phyloP scores from a whole-genome alignment of 75 land plant species.

The Sequoia sempervirens region DNA sequence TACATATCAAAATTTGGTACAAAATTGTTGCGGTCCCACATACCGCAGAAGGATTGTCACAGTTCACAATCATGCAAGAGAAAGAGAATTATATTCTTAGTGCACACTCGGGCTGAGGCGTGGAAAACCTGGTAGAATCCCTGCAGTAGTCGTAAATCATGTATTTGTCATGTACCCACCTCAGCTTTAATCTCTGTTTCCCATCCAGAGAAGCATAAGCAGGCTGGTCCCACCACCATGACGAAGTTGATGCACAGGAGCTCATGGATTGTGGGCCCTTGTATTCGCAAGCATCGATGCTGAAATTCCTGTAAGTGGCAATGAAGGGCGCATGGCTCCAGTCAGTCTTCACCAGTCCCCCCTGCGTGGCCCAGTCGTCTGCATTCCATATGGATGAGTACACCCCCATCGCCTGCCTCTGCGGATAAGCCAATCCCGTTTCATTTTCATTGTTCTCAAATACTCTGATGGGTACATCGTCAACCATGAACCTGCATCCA shows the following conservation, averaged over 20 bases:
- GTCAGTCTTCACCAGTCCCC: too few species aligned
- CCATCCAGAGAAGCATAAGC: background rate
- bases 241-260: background rate
- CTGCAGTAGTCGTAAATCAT: conserved; percentile 66
- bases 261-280: background rate
- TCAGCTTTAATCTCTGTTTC: background rate
- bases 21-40: too few species aligned
- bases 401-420: conserved; percentile 26
- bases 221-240: background rate
- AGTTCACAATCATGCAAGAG: too few species aligned
- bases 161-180: conserved; percentile 38
- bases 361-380: too few species aligned
- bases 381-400: conserved; percentile 34
- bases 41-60: too few species aligned
- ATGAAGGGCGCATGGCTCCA: too few species aligned
- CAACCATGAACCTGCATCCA: background rate
- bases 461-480: conserved; percentile 8
- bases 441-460: conserved; percentile 27
- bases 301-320: background rate
- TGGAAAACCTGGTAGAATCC: conserved; percentile 36
- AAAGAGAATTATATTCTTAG: too few species aligned
- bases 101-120: conserved; percentile 28
- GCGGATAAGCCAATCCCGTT: conserved; percentile 27
- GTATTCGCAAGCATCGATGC: conserved; percentile 24
- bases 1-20: too few species aligned